A percentile compares a stretch with the other conserved stretches of the same genome.
phyloP scores from a whole-genome alignment of 176 grass and related monocot genomes.

The Pharus latifolius region DNA sequence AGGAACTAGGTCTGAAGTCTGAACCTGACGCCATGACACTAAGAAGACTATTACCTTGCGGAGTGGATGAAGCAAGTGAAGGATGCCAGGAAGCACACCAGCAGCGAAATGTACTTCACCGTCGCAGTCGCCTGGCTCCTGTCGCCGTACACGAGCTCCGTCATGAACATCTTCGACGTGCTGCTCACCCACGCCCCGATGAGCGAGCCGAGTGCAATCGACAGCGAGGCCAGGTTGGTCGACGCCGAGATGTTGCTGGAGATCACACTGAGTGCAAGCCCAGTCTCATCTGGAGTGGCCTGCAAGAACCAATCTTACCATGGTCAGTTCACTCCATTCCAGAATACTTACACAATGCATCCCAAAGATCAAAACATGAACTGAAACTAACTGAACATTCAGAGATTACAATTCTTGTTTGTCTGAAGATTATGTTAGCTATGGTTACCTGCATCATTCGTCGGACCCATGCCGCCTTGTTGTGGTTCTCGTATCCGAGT shows the following conservation, averaged over 20 bases:
- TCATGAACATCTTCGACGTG: constrained; percentile 64
- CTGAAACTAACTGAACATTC: background rate
- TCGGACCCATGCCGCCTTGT: constrained; percentile 78
- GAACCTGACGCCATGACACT: background rate
- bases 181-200: constrained; percentile 88
- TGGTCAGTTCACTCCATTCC: background rate
- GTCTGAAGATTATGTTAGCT: background rate
- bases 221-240: constrained; percentile 72
- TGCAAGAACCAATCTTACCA: background rate
- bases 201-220: constrained; percentile 75
- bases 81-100: constrained; percentile 72
- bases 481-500: constrained; percentile 94
- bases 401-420: background rate
- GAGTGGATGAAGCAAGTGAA: constrained; percentile 99
- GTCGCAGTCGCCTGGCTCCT: constrained; percentile 56
- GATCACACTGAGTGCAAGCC: constrained; percentile 64
- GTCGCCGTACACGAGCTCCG: constrained; percentile 66
- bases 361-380: background rate
- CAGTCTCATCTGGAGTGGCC: constrained; percentile 35
- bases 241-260: constrained; percentile 76
- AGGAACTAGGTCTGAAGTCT: background rate
- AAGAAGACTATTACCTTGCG: constrained; percentile 27
- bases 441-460: constrained; percentile 48
- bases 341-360: background rate
- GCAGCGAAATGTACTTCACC: constrained; percentile 82